A percentile compares a stretch with the other conserved stretches of the same genome.
Evolutionary conservation across 768 basidiomycete species (phyloP).

Genomic region (Ramaria sp.): DNA sequence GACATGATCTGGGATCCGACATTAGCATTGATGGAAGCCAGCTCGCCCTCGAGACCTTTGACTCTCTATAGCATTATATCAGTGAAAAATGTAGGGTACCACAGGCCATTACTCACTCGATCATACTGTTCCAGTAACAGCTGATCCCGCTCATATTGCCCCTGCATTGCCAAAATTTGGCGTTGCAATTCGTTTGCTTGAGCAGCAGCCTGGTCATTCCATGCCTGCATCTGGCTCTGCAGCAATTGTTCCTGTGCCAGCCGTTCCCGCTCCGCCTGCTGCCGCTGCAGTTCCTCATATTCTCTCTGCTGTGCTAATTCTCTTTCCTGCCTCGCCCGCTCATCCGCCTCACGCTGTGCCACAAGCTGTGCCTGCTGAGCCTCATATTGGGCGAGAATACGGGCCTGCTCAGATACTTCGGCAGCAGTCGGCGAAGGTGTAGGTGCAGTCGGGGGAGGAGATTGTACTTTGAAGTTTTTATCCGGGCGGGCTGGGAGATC

Average conservation of each 20-base stretch:
- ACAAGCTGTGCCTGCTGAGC: slow-evolving; percentile 86
- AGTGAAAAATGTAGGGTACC: background rate
- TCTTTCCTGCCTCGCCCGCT: slow-evolving; percentile 63
- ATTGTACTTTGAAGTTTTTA: slow-evolving; percentile 34
- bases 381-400: slow-evolving; percentile 93
- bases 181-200: slow-evolving; percentile 78
- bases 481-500: slow-evolving; percentile 79
- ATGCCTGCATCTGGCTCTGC: slow-evolving; percentile 73
- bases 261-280: slow-evolving; percentile 82
- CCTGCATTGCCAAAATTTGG: slow-evolving; percentile 84
- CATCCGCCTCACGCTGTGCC: slow-evolving; percentile 72
- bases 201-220: slow-evolving; percentile 65
- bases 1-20: slow-evolving; percentile 77
- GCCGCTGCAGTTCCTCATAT: slow-evolving; percentile 78
- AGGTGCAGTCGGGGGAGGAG: slow-evolving; percentile 56
- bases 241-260: slow-evolving; percentile 81
- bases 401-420: slow-evolving; percentile 80
- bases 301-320: slow-evolving; percentile 76
- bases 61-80: slow-evolving; percentile 52
- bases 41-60: slow-evolving; percentile 88
- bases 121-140: slow-evolving; percentile 97
- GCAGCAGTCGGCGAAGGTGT: slow-evolving; percentile 60
- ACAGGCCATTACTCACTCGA: slow-evolving; percentile 43
- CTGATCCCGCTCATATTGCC: slow-evolving; percentile 97
- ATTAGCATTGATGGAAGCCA: slow-evolving; percentile 62